Evolutionary conservation across 140 eudicot species (phyloP), one percentile per base, ranked within the genome.

Genomic region (Erigeron philadelphicus): DNA sequence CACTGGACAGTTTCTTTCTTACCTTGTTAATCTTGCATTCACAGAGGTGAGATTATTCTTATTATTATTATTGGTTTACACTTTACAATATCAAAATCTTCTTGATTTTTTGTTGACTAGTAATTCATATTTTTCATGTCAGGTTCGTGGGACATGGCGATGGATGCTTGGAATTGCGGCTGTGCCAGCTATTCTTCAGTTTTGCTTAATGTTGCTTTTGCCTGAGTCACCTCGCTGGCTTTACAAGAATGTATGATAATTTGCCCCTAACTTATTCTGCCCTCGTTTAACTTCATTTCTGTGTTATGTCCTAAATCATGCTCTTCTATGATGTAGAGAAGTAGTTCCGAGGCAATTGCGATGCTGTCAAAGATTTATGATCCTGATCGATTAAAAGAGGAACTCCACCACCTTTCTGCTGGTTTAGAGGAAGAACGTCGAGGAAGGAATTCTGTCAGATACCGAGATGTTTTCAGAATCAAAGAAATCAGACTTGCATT

Each of bases 141-240:
- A 92, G 98, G 93, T 92, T 49, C 95, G 83, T 16, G 98, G 98
- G 55, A 92, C 98, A 17, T 92, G 98, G 98, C 88, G 98, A 19
- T 92, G 98, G 98, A 92, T 92, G 96, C 96, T 92, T 35, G 98
- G 96, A 60, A 86, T 88, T 66, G 66, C 98, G 69, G 95, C 79
- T 12, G 81, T 88, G 63, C 98, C 98, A 8, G 98, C 98, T 25
- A 57, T 88, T 52, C 47, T 92, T 70, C 98, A 88, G 78, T 93
- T 93, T 79, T 58, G 18, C 12, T 81, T 86, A 38, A 88, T 88
- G 96, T 67, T 93, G 45, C 55, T 79, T 74, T 72, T 93, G 67
- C 98, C 98, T 1, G 98, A 92, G 65, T 92, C 98, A 11, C 95
- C 98, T 0, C 98, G 84, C 0, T 80, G 84, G 84, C 81, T 80